Percentiles rank a stretch among this genome's conserved stretches.
These are phyloP conservation scores for Penicillium coprophilum DNA, from an alignment of 495 filamentous ascomycete genomes.

Conservation along the genomic window DNA sequence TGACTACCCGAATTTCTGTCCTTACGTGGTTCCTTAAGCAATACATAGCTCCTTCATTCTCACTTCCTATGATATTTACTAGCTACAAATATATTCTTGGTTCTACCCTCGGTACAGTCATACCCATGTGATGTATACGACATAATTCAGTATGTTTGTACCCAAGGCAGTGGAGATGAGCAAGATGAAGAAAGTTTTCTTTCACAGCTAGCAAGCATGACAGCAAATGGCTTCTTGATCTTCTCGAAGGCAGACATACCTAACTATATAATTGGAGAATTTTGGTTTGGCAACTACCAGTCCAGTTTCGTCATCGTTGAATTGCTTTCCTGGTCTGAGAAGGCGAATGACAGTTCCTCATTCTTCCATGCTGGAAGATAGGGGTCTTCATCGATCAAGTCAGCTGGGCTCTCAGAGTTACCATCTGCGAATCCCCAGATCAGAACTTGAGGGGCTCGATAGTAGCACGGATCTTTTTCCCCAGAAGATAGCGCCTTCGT, in stretches of 20 bases:
- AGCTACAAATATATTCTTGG: neutral
- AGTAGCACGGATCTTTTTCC: neutral
- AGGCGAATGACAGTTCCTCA: neutral
- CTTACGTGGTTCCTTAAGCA: too few species aligned
- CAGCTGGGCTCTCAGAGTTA: neutral
- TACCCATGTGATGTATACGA: neutral
- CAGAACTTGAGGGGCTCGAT: neutral
- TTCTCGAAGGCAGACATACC: neutral
- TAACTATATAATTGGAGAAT: neutral
- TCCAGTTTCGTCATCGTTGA: neutral
- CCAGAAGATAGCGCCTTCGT: neutral
- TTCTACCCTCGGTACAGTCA: too few species aligned
- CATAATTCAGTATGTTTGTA: neutral
- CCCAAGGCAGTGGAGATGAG: neutral
- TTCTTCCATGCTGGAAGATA: neutral
- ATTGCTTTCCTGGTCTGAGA: neutral
- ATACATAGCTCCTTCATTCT: too few species aligned
- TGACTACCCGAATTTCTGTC: too few species aligned
- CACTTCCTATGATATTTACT: neutral
- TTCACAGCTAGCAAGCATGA: neutral
- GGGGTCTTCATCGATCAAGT: neutral
- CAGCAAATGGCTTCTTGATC: neutral
- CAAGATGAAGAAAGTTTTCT: neutral
- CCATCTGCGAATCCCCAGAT: neutral
- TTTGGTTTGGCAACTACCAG: neutral